These are phyloP conservation scores for Myrica gale DNA, from an alignment of 306 rosid genomes.

Conservation along the genomic window DNA sequence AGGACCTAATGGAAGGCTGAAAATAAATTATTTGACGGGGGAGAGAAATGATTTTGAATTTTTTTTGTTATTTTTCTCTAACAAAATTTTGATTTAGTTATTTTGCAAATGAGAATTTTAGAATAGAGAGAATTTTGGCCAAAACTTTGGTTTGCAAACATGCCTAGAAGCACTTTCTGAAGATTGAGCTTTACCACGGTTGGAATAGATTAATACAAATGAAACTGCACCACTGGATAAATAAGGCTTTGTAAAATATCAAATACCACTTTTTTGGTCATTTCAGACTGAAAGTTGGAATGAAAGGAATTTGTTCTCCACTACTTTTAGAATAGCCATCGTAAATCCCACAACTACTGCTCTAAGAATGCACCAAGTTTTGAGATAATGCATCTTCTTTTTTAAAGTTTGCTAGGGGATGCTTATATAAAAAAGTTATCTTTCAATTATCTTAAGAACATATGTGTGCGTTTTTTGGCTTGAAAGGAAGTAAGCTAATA, in stretches of 20 bases:
- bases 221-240: slow-evolving; percentile 19
- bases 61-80: too few relatives aligned
- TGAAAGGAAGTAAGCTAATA: background rate
- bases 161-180: slow-evolving; percentile 5
- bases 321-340: background rate
- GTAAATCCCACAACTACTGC: slow-evolving; percentile 14
- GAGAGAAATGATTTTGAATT: too few relatives aligned
- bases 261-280: background rate
- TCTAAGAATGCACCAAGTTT: slow-evolving; percentile 18
- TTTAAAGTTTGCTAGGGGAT: slow-evolving; percentile 17
- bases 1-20: too few relatives aligned
- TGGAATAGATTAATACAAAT: slow-evolving; percentile 17
- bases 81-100: too few relatives aligned
- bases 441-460: background rate
- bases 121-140: too few relatives aligned
- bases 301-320: background rate
- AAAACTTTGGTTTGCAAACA: slow-evolving; percentile 1
- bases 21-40: too few relatives aligned
- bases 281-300: slow-evolving; percentile 13
- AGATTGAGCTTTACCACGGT: slow-evolving; percentile 10
- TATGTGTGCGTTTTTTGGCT: background rate
- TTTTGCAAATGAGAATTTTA: too few relatives aligned
- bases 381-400: slow-evolving; percentile 15
- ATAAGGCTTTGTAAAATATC: background rate
- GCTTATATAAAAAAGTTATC: slow-evolving; percentile 25